Evolutionary conservation across 306 rosid genomes (phyloP).

Genomic region (Erythrophleum fordii): DNA sequence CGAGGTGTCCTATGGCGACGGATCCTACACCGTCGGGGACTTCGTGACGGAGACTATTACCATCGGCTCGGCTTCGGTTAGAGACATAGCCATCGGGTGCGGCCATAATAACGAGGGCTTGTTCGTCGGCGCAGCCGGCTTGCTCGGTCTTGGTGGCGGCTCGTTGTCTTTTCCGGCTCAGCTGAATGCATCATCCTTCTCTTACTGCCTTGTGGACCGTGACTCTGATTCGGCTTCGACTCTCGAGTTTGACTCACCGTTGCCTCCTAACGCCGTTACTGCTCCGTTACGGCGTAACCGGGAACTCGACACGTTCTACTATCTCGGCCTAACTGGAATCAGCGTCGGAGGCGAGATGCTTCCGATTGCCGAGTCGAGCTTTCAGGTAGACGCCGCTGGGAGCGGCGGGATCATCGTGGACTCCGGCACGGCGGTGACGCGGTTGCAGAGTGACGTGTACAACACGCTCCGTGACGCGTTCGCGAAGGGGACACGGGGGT

Average conservation of each 20-base stretch:
- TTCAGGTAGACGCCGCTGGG: conserved; percentile 52
- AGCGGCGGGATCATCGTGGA: conserved; percentile 79
- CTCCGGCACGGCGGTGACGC: conserved; percentile 94
- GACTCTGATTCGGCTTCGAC: conserved; percentile 83
- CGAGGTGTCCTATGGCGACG: conserved; percentile 92
- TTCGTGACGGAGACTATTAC: conserved; percentile 77
- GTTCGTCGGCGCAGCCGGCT: conserved; percentile 85
- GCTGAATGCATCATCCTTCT: conserved; percentile 72
- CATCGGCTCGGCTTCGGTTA: conserved; percentile 54
- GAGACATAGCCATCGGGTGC: conserved; percentile 71
- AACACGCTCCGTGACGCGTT: conserved; percentile 49
- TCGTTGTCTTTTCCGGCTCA: conserved; percentile 75
- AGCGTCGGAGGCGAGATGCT: conserved; percentile 71
- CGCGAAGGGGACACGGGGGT: conserved; percentile 44
- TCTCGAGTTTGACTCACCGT: conserved; percentile 67
- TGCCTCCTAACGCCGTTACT: conserved; percentile 61
- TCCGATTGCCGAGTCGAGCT: conserved; percentile 50
- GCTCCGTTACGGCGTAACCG: conserved; percentile 68
- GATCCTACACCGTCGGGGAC: conserved; percentile 88
- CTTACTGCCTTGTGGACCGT: conserved; percentile 86
- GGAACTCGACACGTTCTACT: conserved; percentile 67
- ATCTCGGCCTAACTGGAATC: conserved; percentile 65
- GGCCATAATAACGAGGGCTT: conserved; percentile 89
- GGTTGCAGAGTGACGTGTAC: conserved; percentile 62
- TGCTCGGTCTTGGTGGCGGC: conserved; percentile 93